Evolutionary conservation across 495 filamentous ascomycete species (phyloP).

Genomic region (Cercophora samala): DNA sequence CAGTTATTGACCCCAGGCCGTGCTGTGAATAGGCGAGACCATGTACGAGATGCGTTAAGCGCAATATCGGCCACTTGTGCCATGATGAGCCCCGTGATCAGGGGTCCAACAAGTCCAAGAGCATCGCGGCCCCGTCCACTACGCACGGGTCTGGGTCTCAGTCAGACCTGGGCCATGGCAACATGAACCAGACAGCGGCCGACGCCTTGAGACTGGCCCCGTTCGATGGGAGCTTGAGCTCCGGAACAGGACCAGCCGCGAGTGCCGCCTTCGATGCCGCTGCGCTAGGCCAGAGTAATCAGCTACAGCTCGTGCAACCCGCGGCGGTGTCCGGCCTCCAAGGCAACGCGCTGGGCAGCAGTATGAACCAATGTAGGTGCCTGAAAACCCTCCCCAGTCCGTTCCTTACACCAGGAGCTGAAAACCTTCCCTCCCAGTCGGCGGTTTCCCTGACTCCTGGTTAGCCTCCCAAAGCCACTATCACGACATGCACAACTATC

Average conservation of each 20-base stretch:
- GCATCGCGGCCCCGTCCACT: slow-evolving; percentile 58
- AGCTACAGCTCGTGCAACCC: slow-evolving; percentile 57
- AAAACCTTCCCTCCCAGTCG: slow-evolving; percentile 39
- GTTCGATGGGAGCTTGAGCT: slow-evolving; percentile 37
- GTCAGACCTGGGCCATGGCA: slow-evolving; percentile 42
- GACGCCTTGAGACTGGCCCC: slow-evolving; percentile 42
- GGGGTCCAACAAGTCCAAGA: slow-evolving; percentile 63
- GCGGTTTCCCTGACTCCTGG: slow-evolving; percentile 55
- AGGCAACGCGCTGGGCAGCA: slow-evolving; percentile 51
- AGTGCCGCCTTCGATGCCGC: slow-evolving; percentile 43
- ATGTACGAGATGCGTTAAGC: slow-evolving; percentile 96
- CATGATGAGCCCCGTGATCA: slow-evolving; percentile 92
- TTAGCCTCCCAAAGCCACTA: slow-evolving; percentile 67
- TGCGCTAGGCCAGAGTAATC: slow-evolving; percentile 42
- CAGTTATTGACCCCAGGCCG: slow-evolving; percentile 26
- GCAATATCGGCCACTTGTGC: slow-evolving; percentile 97
- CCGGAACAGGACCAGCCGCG: slow-evolving; percentile 37
- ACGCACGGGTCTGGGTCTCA: slow-evolving; percentile 51
- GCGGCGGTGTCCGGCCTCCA: slow-evolving; percentile 52
- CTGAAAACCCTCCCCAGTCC: slow-evolving; percentile 28
- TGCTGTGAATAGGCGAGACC: slow-evolving; percentile 71
- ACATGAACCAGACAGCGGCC: slow-evolving; percentile 37
- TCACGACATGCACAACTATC: slow-evolving; percentile 90
- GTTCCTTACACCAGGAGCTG: slow-evolving; percentile 30
- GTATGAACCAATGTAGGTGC: slow-evolving; percentile 73